Conservation (phyloP, 352 stramenopile species). For the Paralagenidium karlingii region DNA sequence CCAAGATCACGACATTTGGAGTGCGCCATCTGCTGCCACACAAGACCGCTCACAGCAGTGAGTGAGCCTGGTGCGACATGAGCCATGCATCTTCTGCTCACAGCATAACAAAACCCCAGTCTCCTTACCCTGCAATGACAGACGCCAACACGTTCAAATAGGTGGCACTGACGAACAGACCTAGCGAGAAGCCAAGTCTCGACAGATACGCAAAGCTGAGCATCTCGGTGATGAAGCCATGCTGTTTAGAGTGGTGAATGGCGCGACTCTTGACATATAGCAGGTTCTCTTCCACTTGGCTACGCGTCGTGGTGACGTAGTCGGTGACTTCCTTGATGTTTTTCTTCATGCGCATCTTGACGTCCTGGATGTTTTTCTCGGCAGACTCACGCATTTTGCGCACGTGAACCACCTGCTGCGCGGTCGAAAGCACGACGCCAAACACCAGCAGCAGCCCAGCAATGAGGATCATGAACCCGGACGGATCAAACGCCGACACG, state of each 20-base stretch:
- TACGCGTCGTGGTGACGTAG: constrained; percentile 54
- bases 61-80: neutral
- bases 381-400: constrained; percentile 6
- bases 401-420: constrained; percentile 26
- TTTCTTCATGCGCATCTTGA: constrained; percentile 34
- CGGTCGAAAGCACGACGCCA: constrained; percentile 36
- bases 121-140: constrained; percentile 49
- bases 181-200: constrained; percentile 63
- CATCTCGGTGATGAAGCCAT: constrained; percentile 82
- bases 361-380: neutral
- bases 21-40: constrained; percentile 72
- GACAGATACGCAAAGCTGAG: constrained; percentile 79
- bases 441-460: constrained; percentile 51
- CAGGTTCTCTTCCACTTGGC: constrained; percentile 52
- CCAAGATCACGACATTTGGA: constrained; percentile 69
- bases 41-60: neutral
- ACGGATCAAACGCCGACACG: constrained; percentile 73
- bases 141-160: constrained; percentile 76
- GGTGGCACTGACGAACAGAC: constrained; percentile 56
- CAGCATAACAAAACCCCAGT: too few species aligned
- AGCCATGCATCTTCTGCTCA: neutral
- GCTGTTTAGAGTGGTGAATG: constrained; percentile 57
- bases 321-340: constrained; percentile 67
- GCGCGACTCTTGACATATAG: constrained; percentile 55
- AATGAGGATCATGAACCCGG: constrained; percentile 76